Evolutionary conservation across 345 rosid species (phyloP).

Genomic region (rapeseed (Brassica napus)): DNA sequence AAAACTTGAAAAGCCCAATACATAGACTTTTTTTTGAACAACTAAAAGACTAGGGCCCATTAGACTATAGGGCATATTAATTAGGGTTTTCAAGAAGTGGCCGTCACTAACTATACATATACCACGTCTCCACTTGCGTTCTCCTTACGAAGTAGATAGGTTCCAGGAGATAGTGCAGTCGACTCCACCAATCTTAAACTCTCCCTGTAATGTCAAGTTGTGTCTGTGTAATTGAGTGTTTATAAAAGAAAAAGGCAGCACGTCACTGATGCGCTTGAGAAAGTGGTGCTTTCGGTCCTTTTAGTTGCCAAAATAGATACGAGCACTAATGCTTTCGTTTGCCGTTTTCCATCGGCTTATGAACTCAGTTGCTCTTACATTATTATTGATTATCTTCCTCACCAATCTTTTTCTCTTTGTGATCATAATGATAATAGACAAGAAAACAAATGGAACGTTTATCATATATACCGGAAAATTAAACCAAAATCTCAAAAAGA

Average conservation of each 20-base stretch:
- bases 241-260: slow-evolving; percentile 22
- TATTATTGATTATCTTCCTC: neutral
- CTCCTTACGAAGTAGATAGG: neutral
- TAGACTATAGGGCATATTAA: neutral
- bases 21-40: neutral
- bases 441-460: neutral
- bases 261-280: slow-evolving; percentile 44
- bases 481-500: neutral
- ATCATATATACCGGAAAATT: neutral
- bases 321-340: slow-evolving; percentile 42
- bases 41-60: neutral
- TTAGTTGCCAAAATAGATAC: slow-evolving; percentile 39
- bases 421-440: neutral
- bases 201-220: neutral
- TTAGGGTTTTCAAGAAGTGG: neutral
- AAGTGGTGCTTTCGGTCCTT: slow-evolving; percentile 47
- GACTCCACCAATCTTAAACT: neutral
- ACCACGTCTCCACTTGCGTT: neutral
- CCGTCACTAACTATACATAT: neutral
- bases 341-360: slow-evolving; percentile 31
- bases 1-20: neutral
- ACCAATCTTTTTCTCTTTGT: neutral
- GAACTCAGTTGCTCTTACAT: slow-evolving; percentile 40
- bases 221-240: too few relatives aligned
- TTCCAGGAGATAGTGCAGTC: neutral